phyloP scores from a whole-genome alignment of 352 stramenopile genomes.

The Phytopythium delawarense region DNA sequence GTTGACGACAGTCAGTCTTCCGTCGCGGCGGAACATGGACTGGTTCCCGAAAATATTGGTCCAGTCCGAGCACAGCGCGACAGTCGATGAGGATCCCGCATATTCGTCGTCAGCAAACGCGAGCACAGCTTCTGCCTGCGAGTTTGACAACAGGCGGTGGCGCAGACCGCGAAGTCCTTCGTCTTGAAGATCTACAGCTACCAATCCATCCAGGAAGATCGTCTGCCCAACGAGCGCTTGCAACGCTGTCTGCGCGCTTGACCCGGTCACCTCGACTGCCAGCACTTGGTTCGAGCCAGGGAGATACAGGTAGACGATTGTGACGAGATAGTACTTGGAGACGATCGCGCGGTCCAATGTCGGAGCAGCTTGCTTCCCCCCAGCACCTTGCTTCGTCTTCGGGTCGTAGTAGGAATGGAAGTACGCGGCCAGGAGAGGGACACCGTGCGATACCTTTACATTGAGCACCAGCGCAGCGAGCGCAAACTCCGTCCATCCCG shows the following conservation, averaged over 20 bases:
- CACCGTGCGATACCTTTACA: conserved; percentile 54
- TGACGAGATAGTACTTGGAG: conserved; percentile 62
- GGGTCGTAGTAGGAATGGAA: conserved; percentile 68
- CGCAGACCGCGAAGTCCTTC: conserved; percentile 19
- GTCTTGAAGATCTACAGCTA: conserved; percentile 38
- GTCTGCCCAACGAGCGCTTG: conserved; percentile 42
- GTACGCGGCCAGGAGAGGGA: conserved; percentile 60
- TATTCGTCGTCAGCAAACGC: conserved; percentile 32
- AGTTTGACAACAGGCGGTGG: conserved; percentile 3
- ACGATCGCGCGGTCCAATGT: conserved; percentile 43
- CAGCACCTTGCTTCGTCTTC: conserved; percentile 35
- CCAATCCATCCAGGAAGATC: conserved; percentile 47
- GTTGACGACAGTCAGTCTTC: conserved; percentile 44
- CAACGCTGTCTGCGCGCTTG: conserved; percentile 37
- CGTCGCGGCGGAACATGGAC: conserved; percentile 37
- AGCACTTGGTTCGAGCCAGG: conserved; percentile 30
- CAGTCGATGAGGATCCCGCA: conserved; percentile 16
- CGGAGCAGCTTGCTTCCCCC: conserved; percentile 9
- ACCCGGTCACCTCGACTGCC: conserved; percentile 47
- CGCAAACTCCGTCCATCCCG: conserved; percentile 44
- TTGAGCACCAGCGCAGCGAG: conserved; percentile 46
- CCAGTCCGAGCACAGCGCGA: conserved; percentile 65
- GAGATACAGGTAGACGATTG: conserved; percentile 57
- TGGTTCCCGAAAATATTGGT: conserved; percentile 57
- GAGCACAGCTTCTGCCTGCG: conserved; percentile 10